Evolutionary conservation across 2,329 filamentous ascomycete genomes (phyloP), one percentile per base, ranked within the genome.

Genomic region (Alternaria conjuncta): DNA sequence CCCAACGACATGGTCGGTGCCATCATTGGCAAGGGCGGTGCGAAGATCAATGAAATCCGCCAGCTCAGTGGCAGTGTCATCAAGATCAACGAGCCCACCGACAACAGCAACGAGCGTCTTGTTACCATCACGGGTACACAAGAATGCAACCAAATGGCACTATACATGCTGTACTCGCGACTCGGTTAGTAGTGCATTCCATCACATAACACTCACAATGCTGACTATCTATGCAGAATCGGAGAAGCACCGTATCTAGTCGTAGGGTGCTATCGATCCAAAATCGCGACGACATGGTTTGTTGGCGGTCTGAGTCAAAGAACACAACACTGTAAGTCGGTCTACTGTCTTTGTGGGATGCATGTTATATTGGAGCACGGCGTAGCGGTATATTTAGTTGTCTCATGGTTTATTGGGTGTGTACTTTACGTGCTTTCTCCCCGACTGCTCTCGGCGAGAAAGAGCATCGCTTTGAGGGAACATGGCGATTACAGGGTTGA

Each of bases 1-100:
- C 96, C 96, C 62, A 99, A 99, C 79, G 96, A 99, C 77, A 98
- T 99, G 96, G 96, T 99, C 57, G 96, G 96, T 67, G 96, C 96
- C 60, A 99, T 99, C 75, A 99, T 99, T 74, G 96, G 96, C 76
- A 99, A 99, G 84, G 96, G 96, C 66, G 96, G 96, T 69, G 92
- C 94, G 60, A 99, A 99, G 88, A 99, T 99, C 86, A 99, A 99
- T 79, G 96, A 99, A 83, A 99, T 99, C 70, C 90, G 96, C 72
- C 94, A 97, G 80, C 89, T 99, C 74, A 96, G 92, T 80, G 96
- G 95, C 72, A 98, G 95, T 83, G 94, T 99, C 50, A 98, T 99
- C 82, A 99, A 99, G 86, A 99, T 99, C 86, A 98, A 99, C 79
- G 96, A 99, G 80, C 96, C 96, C 2, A 96, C 97, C 80, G 96